These are phyloP conservation scores for Narthecium ossifragum DNA, from an alignment of 106 monocot species.

Conservation along the genomic window DNA sequence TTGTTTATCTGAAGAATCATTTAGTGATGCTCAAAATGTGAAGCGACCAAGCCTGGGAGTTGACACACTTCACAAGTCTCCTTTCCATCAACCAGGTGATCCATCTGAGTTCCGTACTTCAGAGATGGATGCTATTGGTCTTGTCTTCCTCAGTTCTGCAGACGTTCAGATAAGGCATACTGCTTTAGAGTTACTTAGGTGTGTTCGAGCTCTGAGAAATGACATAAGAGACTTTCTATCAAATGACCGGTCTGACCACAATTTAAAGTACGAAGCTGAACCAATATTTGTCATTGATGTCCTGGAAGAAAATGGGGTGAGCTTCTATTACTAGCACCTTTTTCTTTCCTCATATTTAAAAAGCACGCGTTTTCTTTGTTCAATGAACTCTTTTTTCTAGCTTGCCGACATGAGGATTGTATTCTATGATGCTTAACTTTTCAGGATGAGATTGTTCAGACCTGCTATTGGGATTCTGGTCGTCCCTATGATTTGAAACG, in stretches of 20 bases:
- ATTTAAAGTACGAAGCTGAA: slow-evolving; percentile 57
- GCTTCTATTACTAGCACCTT: slow-evolving; percentile 11
- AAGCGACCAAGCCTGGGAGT: slow-evolving; percentile 31
- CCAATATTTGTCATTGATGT: slow-evolving; percentile 93
- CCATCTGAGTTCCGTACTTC: slow-evolving; percentile 62
- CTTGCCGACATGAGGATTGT: background rate
- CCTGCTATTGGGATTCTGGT: slow-evolving; percentile 90
- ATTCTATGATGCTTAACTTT: background rate
- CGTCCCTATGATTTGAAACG: slow-evolving; percentile 81
- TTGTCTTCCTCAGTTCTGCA: slow-evolving; percentile 91
- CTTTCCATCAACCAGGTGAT: slow-evolving; percentile 47
- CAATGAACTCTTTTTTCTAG: too few relatives aligned
- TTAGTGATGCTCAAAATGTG: slow-evolving; percentile 39
- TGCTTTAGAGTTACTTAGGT: slow-evolving; percentile 84
- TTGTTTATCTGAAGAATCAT: slow-evolving; percentile 75
- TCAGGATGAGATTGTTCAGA: slow-evolving; percentile 98
- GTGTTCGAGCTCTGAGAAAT: slow-evolving; percentile 73
- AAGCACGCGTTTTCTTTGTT: too few relatives aligned
- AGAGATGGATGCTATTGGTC: slow-evolving; percentile 97
- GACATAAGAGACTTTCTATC: slow-evolving; percentile 44
- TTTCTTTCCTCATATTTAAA: background rate
- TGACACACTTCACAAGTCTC: slow-evolving; percentile 32
- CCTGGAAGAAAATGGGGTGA: slow-evolving; percentile 98
- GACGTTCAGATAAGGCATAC: slow-evolving; percentile 97
- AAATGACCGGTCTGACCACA: slow-evolving; percentile 43